Evolutionary conservation across 1,284 basidiomycete genomes (phyloP).

Genomic region (Pseudozyma tsukubaensis): DNA sequence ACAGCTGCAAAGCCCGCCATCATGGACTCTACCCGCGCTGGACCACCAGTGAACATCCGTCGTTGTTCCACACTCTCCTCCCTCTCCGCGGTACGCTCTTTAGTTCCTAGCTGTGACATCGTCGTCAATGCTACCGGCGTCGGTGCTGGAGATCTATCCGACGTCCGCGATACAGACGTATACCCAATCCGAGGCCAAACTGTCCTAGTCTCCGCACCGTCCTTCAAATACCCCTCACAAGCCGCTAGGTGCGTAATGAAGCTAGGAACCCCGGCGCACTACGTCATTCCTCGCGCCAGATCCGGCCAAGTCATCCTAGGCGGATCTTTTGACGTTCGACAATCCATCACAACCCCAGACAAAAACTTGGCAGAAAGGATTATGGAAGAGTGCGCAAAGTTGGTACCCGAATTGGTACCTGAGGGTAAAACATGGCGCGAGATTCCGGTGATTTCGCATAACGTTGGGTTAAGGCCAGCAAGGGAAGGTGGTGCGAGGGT

Average conservation of each 20-base stretch:
- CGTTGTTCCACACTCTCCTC: slow-evolving; percentile 36
- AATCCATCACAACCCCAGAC: slow-evolving; percentile 65
- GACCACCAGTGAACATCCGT: slow-evolving; percentile 42
- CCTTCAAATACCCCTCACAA: slow-evolving; percentile 30
- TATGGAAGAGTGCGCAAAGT: slow-evolving; percentile 69
- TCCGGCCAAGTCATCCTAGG: slow-evolving; percentile 73
- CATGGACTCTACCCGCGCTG: slow-evolving; percentile 13
- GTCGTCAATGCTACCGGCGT: slow-evolving; percentile 72
- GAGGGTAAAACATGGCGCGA: slow-evolving; percentile 48
- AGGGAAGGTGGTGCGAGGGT: slow-evolving; percentile 54
- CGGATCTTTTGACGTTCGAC: slow-evolving; percentile 72
- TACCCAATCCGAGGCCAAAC: slow-evolving; percentile 89
- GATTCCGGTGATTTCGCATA: slow-evolving; percentile 50
- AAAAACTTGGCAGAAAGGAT: slow-evolving; percentile 71
- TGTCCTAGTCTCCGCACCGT: slow-evolving; percentile 79
- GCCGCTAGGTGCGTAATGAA: slow-evolving; percentile 53
- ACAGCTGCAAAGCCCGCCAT: slow-evolving; percentile 12
- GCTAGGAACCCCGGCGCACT: slow-evolving; percentile 58
- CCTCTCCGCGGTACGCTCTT: slow-evolving; percentile 19
- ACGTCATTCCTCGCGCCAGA: slow-evolving; percentile 74
- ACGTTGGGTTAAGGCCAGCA: slow-evolving; percentile 56
- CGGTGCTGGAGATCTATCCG: slow-evolving; percentile 57
- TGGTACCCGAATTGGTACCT: slow-evolving; percentile 53
- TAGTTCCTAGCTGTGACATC: slow-evolving; percentile 44
- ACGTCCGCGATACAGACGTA: slow-evolving; percentile 78